Base-by-base conservation (phyloP, 495 filamentous ascomycete species). In the Penicillium canescens region DNA sequence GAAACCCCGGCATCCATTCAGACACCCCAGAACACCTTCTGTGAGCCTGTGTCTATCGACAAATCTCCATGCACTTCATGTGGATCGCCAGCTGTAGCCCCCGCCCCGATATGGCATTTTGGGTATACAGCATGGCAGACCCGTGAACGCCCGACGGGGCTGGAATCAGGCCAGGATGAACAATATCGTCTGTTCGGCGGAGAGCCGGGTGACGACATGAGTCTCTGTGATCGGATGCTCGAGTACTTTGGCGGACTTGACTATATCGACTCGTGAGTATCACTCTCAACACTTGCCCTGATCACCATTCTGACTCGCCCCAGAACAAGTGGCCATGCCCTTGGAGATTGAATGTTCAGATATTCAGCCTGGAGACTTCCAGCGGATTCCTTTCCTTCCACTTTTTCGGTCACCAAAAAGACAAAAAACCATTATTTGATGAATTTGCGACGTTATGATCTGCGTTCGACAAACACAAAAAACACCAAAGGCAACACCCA, bases 241-340 rank as follows among this genome's bases (percentile, higher is more conserved):
- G 72, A 78, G 53, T 77, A 73, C 49, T 79, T 79, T 38, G 74
- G 66, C 56, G 72, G 71, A 52, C 71, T 79, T 31, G 76, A 78
- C 56, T 79, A 75, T 61, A 77, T 79, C 56, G 60, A 77, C 50
- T 60, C 69, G 70, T 77, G 60, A 73, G 70, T 74, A 42, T 45
- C n/a, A 11, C 8, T 36, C 35, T 35, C 16, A 6, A 42, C 34
- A 45, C 26, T 50, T 26, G 46, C 39, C 41, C 34, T 43, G 6
- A 46, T 7, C 28, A 31, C 6, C 11, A 12, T 35, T 56, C 57
- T 62, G 52, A 59, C 63, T 57, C 24, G n/a, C 24, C 6, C 40
- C 46, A 67, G 64, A 46, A 48, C 40, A 18, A 50, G 51, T 54
- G 34, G 59, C 45, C 59, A 44, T 26, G 48, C 64, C 28, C 42